Base-by-base conservation (phyloP, 345 rosid genomes). In the Citrus maxima region DNA sequence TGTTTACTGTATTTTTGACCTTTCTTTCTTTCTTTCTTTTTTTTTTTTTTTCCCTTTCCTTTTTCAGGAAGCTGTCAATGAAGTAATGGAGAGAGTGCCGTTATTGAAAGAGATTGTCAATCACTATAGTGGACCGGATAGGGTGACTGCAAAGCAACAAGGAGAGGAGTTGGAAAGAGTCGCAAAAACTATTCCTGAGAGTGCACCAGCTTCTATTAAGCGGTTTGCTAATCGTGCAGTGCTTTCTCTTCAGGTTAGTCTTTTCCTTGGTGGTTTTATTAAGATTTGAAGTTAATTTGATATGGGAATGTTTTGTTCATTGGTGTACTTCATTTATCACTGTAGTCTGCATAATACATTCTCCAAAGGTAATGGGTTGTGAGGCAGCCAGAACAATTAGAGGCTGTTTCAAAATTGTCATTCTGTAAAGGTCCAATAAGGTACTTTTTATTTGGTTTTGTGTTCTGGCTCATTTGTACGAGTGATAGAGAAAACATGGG, bases 61-160 rank as follows among this genome's bases (percentile, higher is more conserved):
- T 42, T 73, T 37, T 68, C 84, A 96, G 98, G 93, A 89, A 85
- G 93, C 82, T 6, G 42, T 96, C 58, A 81, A 86, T 79, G 92
- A 93, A 84, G 85, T 82, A n/a, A 92, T 91, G 95, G 85, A 84
- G 34, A 85, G 87, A 69, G 94, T 85, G 30, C 99, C 99, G 0
- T 75, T 87, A 72, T 54, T 91, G 70, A 89, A 96, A 89, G 85
- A 89, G 85, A 88, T 92, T 38, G 89, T 96, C 62, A 97, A 91
- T 82, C 81, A 89, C 83, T 92, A 92, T 86, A 85, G 95, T 82
- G 98, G 98, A 80, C 99, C 97, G 51, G 99, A 94, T 86, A 84
- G 95, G 60, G 81, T 93, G 73, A 91, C 95, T 18, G 98, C 97
- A 71, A 96, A 90, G 88, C 72, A 84, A 75, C 99, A 96, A 80